Evolutionary conservation across 371 early-diverging fungal species (phyloP).

Genomic region (Mucor ambiguus): DNA sequence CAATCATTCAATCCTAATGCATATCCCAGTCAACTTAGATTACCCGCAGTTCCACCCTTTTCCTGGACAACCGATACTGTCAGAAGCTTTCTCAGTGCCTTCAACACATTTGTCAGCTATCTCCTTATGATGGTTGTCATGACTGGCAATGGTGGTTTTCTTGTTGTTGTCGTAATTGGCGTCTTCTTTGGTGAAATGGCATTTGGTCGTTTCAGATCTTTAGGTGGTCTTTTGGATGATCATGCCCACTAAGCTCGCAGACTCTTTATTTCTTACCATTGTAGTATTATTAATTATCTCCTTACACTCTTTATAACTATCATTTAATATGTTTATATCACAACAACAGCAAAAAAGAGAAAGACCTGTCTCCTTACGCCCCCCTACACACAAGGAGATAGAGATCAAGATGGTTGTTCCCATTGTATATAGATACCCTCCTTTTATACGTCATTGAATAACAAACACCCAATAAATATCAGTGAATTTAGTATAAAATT

Average conservation of each 20-base stretch:
- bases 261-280: neutral
- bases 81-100: slow-evolving; percentile 51
- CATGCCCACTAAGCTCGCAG: slow-evolving; percentile 32
- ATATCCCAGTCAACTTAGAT: slow-evolving; percentile 23
- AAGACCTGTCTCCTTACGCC: neutral
- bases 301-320: neutral
- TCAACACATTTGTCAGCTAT: slow-evolving; percentile 59
- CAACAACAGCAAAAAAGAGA: no score
- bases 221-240: slow-evolving; percentile 30
- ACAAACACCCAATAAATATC: neutral
- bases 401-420: neutral
- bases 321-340: neutral
- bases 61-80: slow-evolving; percentile 55
- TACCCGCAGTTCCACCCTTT: slow-evolving; percentile 54
- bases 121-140: slow-evolving; percentile 81
- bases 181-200: slow-evolving; percentile 69
- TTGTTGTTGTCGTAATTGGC: slow-evolving; percentile 65
- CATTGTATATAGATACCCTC: neutral
- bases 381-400: neutral
- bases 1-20: slow-evolving; percentile 63
- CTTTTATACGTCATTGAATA: neutral
- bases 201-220: slow-evolving; percentile 55
- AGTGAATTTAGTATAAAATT: neutral
- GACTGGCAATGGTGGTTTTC: slow-evolving; percentile 79
- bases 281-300: neutral